phyloP scores from a whole-genome alignment of 2,329 filamentous ascomycete genomes.

The Teratosphaeria viscida region DNA sequence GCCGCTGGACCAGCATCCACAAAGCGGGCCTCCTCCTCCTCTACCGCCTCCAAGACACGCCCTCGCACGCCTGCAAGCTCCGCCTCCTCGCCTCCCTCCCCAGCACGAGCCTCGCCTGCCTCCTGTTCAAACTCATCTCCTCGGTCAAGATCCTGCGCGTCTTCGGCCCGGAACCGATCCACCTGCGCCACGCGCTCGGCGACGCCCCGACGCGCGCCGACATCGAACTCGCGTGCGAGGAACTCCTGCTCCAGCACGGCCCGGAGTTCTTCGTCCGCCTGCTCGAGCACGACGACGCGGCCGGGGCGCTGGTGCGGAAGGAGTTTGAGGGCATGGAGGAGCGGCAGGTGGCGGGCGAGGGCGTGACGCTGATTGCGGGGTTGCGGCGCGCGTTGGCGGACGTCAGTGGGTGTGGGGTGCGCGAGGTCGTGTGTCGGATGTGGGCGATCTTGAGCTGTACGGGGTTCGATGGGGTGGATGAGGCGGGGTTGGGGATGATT shows the following conservation, averaged over 20 bases:
- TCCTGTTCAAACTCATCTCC: slow-evolving; percentile 23
- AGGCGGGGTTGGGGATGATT: slow-evolving; percentile 13
- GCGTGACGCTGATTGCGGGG: slow-evolving; percentile 19
- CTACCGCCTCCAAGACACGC: slow-evolving; percentile 21
- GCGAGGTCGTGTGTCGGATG: slow-evolving; percentile 18
- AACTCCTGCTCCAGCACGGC: slow-evolving; percentile 22
- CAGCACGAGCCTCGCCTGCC: slow-evolving; percentile 21
- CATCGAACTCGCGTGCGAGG: slow-evolving; percentile 24
- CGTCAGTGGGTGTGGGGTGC: slow-evolving; percentile 10
- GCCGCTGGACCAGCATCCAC: slow-evolving; percentile 22
- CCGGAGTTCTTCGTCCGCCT: slow-evolving; percentile 20
- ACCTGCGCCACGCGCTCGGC: slow-evolving; percentile 8
- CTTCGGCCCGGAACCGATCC: slow-evolving; percentile 21
- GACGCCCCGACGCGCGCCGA: slow-evolving; percentile 18
- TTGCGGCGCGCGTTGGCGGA: slow-evolving; percentile 20
- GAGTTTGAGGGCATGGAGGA: slow-evolving; percentile 18
- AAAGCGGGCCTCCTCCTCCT: slow-evolving; percentile 23
- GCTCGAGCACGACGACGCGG: slow-evolving; percentile 4
- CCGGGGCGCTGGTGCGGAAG: slow-evolving; percentile 5
- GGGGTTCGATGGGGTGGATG: slow-evolving; percentile 16
- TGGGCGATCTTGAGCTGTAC: slow-evolving; percentile 22
- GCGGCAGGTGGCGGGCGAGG: slow-evolving; percentile 13
- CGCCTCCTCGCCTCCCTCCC: slow-evolving; percentile 19
- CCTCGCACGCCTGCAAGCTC: slow-evolving; percentile 3
- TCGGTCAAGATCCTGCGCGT: slow-evolving; percentile 22